These are phyloP conservation scores for Pichia occidentalis DNA, from an alignment of 805 yeast species.

Conservation along the genomic window DNA sequence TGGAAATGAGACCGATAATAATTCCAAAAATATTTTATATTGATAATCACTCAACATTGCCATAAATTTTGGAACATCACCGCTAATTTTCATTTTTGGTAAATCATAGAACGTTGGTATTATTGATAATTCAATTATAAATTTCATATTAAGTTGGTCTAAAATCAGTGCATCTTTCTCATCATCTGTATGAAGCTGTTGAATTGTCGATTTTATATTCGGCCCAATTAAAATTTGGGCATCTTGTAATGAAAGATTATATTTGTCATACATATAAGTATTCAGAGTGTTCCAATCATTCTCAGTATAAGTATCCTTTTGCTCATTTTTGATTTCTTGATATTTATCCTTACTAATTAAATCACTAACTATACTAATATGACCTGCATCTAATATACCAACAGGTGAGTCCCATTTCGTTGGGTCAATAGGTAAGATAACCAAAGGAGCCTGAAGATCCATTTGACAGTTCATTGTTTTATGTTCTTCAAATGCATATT, in stretches of 20 bases:
- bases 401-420: slow-evolving; percentile 79
- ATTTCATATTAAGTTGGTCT: slow-evolving; percentile 68
- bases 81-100: slow-evolving; percentile 67
- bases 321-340: slow-evolving; percentile 60
- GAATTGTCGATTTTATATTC: slow-evolving; percentile 67
- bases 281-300: slow-evolving; percentile 74
- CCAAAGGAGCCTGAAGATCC: slow-evolving; percentile 90
- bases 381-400: slow-evolving; percentile 92
- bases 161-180: slow-evolving; percentile 55
- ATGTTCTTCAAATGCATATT: slow-evolving; percentile 91
- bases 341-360: slow-evolving; percentile 65
- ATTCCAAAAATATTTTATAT: slow-evolving; percentile 78
- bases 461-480: slow-evolving; percentile 79
- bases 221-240: slow-evolving; percentile 88
- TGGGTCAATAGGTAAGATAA: slow-evolving; percentile 80
- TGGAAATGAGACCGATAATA: slow-evolving; percentile 68
- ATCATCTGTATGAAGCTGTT: slow-evolving; percentile 49
- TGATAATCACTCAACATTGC: slow-evolving; percentile 82
- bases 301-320: slow-evolving; percentile 43
- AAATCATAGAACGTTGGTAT: slow-evolving; percentile 72
- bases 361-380: slow-evolving; percentile 76
- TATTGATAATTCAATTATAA: slow-evolving; percentile 75
- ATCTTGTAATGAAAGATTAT: slow-evolving; percentile 67
- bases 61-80: slow-evolving; percentile 64
- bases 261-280: slow-evolving; percentile 84